Evolutionary conservation across 768 basidiomycete genomes (phyloP).

Genomic region (Cytidiella melzeri): DNA sequence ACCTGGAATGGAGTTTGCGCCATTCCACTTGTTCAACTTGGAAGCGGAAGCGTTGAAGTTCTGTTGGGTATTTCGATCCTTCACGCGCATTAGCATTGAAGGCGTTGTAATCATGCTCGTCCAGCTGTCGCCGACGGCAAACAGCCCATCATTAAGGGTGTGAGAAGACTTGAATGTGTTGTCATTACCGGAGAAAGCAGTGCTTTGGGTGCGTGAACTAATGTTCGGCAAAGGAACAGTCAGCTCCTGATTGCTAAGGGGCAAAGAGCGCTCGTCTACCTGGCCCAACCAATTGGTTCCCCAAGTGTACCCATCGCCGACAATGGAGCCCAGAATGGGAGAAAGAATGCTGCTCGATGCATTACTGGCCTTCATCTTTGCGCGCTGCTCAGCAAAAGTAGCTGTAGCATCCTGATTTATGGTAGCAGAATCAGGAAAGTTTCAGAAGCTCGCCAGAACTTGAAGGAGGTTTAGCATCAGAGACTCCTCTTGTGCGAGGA

Average conservation of each 20-base stretch:
- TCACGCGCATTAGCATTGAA: constrained; percentile 85
- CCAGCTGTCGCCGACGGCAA: constrained; percentile 77
- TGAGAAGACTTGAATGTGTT: constrained; percentile 57
- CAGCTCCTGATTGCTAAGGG: constrained; percentile 57
- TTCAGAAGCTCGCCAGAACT: constrained; percentile 84
- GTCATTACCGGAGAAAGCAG: constrained; percentile 71
- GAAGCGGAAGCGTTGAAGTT: constrained; percentile 56
- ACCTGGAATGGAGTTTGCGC: constrained; percentile 42
- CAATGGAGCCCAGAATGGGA: constrained; percentile 60
- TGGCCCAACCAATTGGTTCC: constrained; percentile 68
- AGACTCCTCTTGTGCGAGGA: constrained; percentile 61
- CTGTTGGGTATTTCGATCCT: constrained; percentile 39
- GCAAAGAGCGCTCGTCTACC: constrained; percentile 68
- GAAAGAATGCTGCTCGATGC: constrained; percentile 82
- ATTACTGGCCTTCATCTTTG: constrained; percentile 82
- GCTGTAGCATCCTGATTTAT: constrained; percentile 56
- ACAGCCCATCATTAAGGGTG: constrained; percentile 34
- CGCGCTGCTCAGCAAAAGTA: constrained; percentile 83
- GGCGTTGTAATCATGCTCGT: constrained; percentile 98
- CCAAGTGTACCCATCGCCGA: constrained; percentile 53
- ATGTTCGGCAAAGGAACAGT: constrained; percentile 34
- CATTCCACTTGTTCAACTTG: constrained; percentile 67
- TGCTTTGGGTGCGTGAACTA: constrained; percentile 78
- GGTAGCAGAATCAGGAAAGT: constrained; percentile 76
- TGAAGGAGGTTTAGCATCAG: constrained; percentile 62